A percentile compares a stretch with the other conserved stretches of the same genome.
Conservation (phyloP, 1,284 basidiomycete species). For the Phylloboletellus chloephorus region DNA sequence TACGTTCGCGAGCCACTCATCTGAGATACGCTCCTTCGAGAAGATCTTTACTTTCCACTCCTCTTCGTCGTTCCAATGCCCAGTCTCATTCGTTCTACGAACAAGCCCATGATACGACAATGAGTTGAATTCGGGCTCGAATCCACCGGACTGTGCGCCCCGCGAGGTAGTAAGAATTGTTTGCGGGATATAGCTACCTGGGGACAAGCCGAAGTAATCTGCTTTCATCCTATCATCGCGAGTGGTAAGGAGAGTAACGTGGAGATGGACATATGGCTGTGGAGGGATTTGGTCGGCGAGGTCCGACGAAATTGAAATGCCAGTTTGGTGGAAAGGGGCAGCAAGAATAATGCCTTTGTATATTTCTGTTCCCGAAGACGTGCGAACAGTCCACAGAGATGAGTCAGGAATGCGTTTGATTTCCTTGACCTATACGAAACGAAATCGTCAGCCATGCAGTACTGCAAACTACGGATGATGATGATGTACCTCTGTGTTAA, state of each 20-base stretch:
- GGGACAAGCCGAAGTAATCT: constrained; percentile 63
- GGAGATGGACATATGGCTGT: constrained; percentile 77
- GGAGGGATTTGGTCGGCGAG: constrained; percentile 50
- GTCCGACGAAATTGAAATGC: constrained; percentile 47
- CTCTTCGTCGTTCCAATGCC: constrained; percentile 23
- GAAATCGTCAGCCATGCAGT: neutral
- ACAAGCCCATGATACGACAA: constrained; percentile 78
- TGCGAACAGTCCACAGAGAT: constrained; percentile 47
- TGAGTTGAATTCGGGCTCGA: constrained; percentile 80
- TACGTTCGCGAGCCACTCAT: constrained; percentile 62
- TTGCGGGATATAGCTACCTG: constrained; percentile 47
- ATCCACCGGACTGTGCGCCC: constrained; percentile 44
- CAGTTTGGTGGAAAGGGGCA: constrained; percentile 65
- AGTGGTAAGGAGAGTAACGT: constrained; percentile 87
- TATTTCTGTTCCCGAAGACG: constrained; percentile 35
- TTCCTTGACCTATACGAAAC: constrained; percentile 41
- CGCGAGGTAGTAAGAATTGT: constrained; percentile 73
- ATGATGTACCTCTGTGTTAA: constrained; percentile 59
- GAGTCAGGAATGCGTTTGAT: constrained; percentile 40
- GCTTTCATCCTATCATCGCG: constrained; percentile 58
- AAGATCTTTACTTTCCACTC: constrained; percentile 88
- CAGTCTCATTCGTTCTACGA: constrained; percentile 22
- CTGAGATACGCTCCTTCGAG: constrained; percentile 58
- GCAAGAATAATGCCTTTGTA: constrained; percentile 74
- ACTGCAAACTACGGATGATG: neutral